Evolutionary conservation across 2,329 filamentous ascomycete species (phyloP).

Genomic region (Penicillium fuscoglaucum): DNA sequence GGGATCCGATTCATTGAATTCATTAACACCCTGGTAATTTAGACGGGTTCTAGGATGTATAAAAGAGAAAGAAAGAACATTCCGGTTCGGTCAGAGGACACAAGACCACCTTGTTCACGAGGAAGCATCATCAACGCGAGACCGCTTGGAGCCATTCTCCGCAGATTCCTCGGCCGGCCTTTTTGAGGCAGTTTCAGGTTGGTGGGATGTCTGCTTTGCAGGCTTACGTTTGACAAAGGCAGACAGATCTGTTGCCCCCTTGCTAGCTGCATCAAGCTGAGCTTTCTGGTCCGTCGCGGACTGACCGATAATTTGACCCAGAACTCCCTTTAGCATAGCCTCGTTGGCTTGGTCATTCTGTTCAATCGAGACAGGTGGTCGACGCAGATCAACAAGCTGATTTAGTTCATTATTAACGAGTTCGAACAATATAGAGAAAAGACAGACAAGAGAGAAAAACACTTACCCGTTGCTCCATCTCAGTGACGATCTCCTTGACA

Average conservation of each 20-base stretch:
- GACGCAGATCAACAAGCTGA: constrained; percentile 57
- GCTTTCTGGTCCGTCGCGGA: constrained; percentile 54
- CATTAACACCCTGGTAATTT: constrained; percentile 1
- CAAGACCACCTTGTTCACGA: not conserved
- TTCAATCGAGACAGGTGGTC: constrained; percentile 53
- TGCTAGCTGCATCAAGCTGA: constrained; percentile 55
- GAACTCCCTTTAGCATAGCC: constrained; percentile 55
- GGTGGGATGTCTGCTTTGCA: constrained; percentile 15
- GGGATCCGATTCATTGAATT: not conserved
- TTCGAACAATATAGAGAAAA: constrained; percentile 10
- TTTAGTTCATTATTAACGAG: constrained; percentile 18
- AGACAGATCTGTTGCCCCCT: constrained; percentile 60
- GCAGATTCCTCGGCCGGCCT: constrained; percentile 28
- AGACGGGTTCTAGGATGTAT: not conserved
- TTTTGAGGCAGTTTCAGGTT: constrained; percentile 26
- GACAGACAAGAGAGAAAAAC: not conserved
- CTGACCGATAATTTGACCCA: constrained; percentile 59
- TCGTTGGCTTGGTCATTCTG: constrained; percentile 37
- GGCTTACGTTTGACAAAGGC: constrained; percentile 59
- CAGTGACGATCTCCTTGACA: constrained; percentile 60
- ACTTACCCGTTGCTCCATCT: constrained; percentile 60
- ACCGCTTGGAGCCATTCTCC: constrained; percentile 29
- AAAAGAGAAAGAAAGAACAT: not conserved
- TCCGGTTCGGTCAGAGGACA: not conserved
- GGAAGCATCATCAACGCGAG: constrained; percentile 24